Base-by-base conservation (phyloP, 768 basidiomycete species). In the Russula earlei region DNA sequence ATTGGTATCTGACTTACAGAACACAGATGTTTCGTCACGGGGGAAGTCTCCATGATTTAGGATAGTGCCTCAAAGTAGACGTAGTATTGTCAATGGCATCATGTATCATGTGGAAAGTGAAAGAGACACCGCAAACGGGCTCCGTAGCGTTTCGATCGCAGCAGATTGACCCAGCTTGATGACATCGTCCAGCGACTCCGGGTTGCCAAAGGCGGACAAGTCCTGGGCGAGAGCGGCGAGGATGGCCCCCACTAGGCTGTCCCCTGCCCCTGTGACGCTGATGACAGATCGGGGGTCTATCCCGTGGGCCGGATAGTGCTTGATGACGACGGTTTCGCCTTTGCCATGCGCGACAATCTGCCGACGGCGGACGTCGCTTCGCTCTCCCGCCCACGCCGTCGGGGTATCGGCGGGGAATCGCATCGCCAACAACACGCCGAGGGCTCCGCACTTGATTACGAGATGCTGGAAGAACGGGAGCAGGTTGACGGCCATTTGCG, bases 211-310 rank as follows among this genome's bases (percentile, higher is more conserved):
- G 5, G 71, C 66, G 22, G 67, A 62, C 10, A 74, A 76, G 25
- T 69, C 63, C 20, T 74, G 62, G 6, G 74, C 67, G 12, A 92
- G 69, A 9, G 74, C 72, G 5, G 91, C 85, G n/a, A 94, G 68
- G 29, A 96, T 65, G 1, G 85, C 81, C 6, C 93, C 94, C 1
- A 89, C 92, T 24, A 96, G 78, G 3, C 89, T 85, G 70, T 97
- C 94, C 0, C 94, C 94, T 1, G 90, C 93, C 1, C 95, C 95
- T 0, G 94, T 97, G 9, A 91, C 89, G 62, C 85, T 93, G 20
- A 84, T 70, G 10, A 74, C 63, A 24, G 67, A 63, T 15, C 67
- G 66, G 5, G 60, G 33, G 4, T 64, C 46, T 6, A 80, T 62
- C 4, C 57, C 64, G 10, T 78, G 69, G 15, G 89, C 75, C 11